phyloP scores from a whole-genome alignment of 768 basidiomycete genomes.

The Postia placenta region DNA sequence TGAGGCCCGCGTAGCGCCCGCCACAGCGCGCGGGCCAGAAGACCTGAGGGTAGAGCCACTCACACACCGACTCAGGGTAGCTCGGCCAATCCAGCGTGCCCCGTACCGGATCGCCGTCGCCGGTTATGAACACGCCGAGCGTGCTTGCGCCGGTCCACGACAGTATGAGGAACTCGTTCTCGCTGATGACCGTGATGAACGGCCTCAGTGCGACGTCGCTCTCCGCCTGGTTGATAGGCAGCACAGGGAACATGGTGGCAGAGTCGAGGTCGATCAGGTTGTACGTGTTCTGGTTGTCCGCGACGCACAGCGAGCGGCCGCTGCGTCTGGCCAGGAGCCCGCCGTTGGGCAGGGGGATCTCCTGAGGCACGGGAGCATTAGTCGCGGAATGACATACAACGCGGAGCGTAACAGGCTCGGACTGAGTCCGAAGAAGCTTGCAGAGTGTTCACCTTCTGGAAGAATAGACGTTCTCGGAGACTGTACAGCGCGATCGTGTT shows the following conservation, averaged over 20 bases:
- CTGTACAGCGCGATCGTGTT: slow-evolving; percentile 56
- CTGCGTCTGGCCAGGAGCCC: slow-evolving; percentile 55
- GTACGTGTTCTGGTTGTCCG: slow-evolving; percentile 67
- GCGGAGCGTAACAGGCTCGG: neutral
- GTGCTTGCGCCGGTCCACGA: slow-evolving; percentile 80
- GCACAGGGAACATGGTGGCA: slow-evolving; percentile 60
- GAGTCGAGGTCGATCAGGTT: slow-evolving; percentile 74
- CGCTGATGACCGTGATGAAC: slow-evolving; percentile 66
- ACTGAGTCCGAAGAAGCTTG: neutral
- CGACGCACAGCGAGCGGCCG: slow-evolving; percentile 63
- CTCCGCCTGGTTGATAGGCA: slow-evolving; percentile 72
- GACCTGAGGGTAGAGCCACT: slow-evolving; percentile 24
- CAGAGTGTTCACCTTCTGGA: slow-evolving; percentile 42
- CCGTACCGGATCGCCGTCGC: slow-evolving; percentile 81
- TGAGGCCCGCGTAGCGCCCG: neutral
- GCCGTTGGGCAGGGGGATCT: slow-evolving; percentile 62
- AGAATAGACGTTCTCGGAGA: slow-evolving; percentile 58
- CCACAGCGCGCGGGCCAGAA: neutral
- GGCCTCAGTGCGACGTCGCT: slow-evolving; percentile 48
- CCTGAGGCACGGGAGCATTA: slow-evolving; percentile 33
- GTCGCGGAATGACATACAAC: neutral
- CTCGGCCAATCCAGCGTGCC: slow-evolving; percentile 84
- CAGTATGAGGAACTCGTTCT: slow-evolving; percentile 79
- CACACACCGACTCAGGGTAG: slow-evolving; percentile 74
- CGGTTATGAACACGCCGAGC: slow-evolving; percentile 81